Evolutionary conservation across 371 early-diverging fungal species (phyloP), one percentile per base, ranked within the genome.

Genomic region (Saksenaea oblongispora): DNA sequence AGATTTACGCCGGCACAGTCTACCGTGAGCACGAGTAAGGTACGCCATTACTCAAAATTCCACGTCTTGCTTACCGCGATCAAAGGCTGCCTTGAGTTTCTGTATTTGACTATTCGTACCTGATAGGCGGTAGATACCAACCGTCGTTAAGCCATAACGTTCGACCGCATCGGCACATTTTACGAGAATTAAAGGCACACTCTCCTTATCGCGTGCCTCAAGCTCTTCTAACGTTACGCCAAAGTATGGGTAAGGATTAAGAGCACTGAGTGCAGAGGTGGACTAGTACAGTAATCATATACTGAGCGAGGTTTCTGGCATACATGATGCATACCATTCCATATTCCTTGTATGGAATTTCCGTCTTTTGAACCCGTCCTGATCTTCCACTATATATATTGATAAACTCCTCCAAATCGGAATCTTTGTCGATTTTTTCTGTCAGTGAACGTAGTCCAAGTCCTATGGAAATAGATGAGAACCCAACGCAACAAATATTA

Each of bases 61-160:
- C 17, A 15, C 3, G 2, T 31, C 27, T 28, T 10, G 8, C 61
- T 37, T 73, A 89, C 90, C 87, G 57, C 85, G 73, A 66, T 95
- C 91, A 66, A 96, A 88, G 37, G 87, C 75, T 34, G 77, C 75
- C 17, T 88, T 78, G 34, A 95, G 74, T 60, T 84, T 83, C 62
- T 87, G 87, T 13, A 95, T 87, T 58, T 84, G 84, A 18, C 86
- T 80, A 34, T 75, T 84, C 18, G 88, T 82, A 3, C 95, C 96
- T 3, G 94, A 91, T 7, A 91, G 71, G 10, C 97, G 89, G 72
- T 97, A 97, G 2, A 97, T 80, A 1, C 97, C 96, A 31, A 86
- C 85, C 13, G 78, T 78, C 24, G 84, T 75, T 63, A 91, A 57
- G 1, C 91, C 87, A 61, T 78, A 79, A 9, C 68, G 75, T 73